Base-by-base conservation (phyloP, 1,139 yeast genomes). In the Yamadazyma trypodendri region DNA sequence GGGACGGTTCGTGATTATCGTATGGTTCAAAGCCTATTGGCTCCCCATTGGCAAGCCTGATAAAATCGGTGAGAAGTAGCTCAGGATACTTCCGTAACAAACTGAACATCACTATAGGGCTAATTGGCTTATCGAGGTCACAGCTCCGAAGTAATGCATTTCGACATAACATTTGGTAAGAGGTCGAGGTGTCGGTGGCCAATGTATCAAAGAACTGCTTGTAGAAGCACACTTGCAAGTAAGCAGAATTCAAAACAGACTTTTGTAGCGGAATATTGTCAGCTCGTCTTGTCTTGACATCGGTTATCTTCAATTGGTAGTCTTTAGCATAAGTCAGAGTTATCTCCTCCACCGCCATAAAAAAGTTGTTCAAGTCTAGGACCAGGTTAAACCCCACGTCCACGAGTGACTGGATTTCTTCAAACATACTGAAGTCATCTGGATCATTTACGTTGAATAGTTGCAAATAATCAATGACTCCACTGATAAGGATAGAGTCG, bases 171-270 rank as follows among this genome's bases (percentile, higher is more conserved):
- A 68, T 59, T 2, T 46, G 39, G 45, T 68, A 68, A 0, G 68
- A 53, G 16, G 52, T 41, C 6, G 21, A 8, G 13, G 48, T 45
- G 21, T 55, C 52, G 1, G 55, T 48, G 7, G 72, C 55, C 30
- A 78, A 41, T 3, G 54, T 40, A 13, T 63, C 69, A 16, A 79
- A 48, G 30, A 79, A 62, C 29, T 61, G 52, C 27, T 72, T 61
- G 53, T 84, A 84, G 48, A 78, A 72, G 55, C 70, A 68, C 1
- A 81, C 79, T 57, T 84, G 90, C 16, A 67, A 44, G 45, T 72
- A 72, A 0, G 86, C 75, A 2, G 74, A 65, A 2, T 61, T 53
- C 3, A 77, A 35, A 0, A 79, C 82, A 13, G 76, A 67, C 6
- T 50, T 49, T 52, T 72, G 81, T 2, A 41, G 35, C 0, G 88